These are phyloP conservation scores for Pseudoscleropodium purum DNA, from an alignment of 225 moss, liverwort and hornwort genomes.

Conservation along the genomic window DNA sequence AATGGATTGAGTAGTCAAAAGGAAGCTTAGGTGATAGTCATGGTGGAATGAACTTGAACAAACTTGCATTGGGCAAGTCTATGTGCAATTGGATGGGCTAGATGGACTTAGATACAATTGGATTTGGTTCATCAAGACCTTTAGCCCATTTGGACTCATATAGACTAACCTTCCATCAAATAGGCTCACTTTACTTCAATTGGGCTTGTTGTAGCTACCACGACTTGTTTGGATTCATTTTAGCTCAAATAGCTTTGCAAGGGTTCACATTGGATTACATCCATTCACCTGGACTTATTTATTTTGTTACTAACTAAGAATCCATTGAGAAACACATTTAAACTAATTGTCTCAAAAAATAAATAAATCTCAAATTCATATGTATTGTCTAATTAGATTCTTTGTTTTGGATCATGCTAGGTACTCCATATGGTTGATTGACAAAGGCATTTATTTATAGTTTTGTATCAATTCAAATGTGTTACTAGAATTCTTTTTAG, in stretches of 20 bases:
- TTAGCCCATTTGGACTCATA: background rate
- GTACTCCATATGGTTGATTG: background rate
- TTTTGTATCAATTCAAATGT: background rate
- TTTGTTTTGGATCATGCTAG: background rate
- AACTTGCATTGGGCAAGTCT: background rate
- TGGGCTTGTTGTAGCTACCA: background rate
- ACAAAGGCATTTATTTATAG: background rate
- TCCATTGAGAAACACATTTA: background rate
- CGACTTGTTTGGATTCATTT: background rate
- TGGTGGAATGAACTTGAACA: background rate
- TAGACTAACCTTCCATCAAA: background rate
- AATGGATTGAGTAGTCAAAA: background rate
- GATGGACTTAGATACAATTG: background rate
- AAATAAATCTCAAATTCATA: background rate
- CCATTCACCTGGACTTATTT: background rate
- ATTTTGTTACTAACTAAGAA: background rate
- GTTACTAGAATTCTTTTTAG: background rate
- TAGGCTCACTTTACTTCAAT: background rate
- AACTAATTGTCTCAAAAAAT: accelerated
- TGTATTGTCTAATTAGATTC: background rate
- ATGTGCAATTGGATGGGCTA: background rate
- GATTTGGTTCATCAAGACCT: background rate
- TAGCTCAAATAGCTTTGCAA: background rate
- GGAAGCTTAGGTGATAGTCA: background rate
- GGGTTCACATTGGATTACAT: background rate